A percentile compares a stretch with the other conserved stretches of the same genome.
These are phyloP conservation scores for Venturia oleaginea DNA, from an alignment of 2,329 filamentous ascomycete species.

Conservation along the genomic window DNA sequence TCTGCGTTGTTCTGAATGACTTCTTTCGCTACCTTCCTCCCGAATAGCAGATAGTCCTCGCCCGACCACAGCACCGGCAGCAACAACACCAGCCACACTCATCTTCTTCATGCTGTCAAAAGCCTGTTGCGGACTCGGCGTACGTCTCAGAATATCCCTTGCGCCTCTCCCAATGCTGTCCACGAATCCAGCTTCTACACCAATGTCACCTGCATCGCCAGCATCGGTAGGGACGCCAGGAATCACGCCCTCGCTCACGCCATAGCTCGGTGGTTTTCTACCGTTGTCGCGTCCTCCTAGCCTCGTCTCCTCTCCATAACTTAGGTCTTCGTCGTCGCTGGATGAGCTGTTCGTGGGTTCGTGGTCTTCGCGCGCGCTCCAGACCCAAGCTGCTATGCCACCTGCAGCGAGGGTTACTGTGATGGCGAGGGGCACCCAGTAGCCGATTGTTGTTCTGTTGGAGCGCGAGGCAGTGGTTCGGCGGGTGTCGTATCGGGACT, in stretches of 20 bases:
- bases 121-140: constrained; percentile 80
- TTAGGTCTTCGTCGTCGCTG: constrained; percentile 39
- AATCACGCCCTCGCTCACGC: constrained; percentile 35
- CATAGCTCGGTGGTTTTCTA: constrained; percentile 6
- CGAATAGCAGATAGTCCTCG: constrained; percentile 74
- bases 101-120: constrained; percentile 75
- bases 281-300: constrained; percentile 7
- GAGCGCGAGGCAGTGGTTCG: constrained; percentile 32
- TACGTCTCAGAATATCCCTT: constrained; percentile 68
- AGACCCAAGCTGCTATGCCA: constrained; percentile 83
- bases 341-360: constrained; percentile 53
- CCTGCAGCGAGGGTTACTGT: constrained; percentile 83
- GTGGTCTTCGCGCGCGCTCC: constrained; percentile 75
- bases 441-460: constrained; percentile 54
- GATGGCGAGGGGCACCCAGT: constrained; percentile 82
- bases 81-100: constrained; percentile 71
- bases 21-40: constrained; percentile 68
- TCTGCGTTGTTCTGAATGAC: constrained; percentile 34
- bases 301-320: constrained; percentile 34
- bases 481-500: constrained; percentile 50
- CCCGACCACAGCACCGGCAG: constrained; percentile 72
- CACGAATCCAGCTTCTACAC: constrained; percentile 53
- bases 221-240: constrained; percentile 22
- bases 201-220: constrained; percentile 16
- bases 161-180: constrained; percentile 72